Percentiles rank a stretch among this genome's conserved stretches.
These are phyloP conservation scores for Ceratocystis variospora DNA, from an alignment of 2,329 filamentous ascomycete species.

Conservation along the genomic window DNA sequence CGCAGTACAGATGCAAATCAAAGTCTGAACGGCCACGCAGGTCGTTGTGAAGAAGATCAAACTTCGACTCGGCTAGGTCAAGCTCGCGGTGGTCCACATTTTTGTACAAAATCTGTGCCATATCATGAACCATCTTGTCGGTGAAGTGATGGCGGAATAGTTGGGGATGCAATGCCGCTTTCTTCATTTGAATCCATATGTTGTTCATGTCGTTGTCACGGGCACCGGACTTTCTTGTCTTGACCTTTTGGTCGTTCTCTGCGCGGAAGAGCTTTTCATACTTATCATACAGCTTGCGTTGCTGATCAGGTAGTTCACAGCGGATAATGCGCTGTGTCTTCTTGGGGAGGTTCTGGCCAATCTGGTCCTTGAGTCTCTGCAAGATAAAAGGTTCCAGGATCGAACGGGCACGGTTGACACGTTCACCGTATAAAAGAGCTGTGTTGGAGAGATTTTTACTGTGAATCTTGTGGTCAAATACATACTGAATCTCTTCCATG, in stretches of 20 bases:
- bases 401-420: constrained; percentile 71
- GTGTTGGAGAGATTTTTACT: constrained; percentile 67
- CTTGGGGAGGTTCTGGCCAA: constrained; percentile 66
- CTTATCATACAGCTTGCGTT: constrained; percentile 58
- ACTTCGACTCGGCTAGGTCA: constrained; percentile 37
- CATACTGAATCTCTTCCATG: constrained; percentile 58
- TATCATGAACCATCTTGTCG: constrained; percentile 59
- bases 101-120: constrained; percentile 62
- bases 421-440: constrained; percentile 71
- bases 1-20: constrained; percentile 51
- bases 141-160: constrained; percentile 72
- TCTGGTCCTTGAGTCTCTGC: constrained; percentile 83
- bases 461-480: constrained; percentile 86
- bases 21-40: constrained; percentile 49
- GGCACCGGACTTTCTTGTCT: constrained; percentile 33
- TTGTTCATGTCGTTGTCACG: constrained; percentile 48
- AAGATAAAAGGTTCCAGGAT: constrained; percentile 95
- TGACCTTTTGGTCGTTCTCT: constrained; percentile 25
- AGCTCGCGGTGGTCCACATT: constrained; percentile 46
- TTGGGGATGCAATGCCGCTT: constrained; percentile 82
- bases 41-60: constrained; percentile 41
- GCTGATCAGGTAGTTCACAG: constrained; percentile 62
- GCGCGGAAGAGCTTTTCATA: constrained; percentile 51
- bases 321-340: constrained; percentile 68
- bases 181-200: constrained; percentile 78